Percentiles rank a stretch among this genome's conserved stretches.
Evolutionary conservation across 305 asterid genomes (phyloP).

Genomic region (Fraxinus nigra): DNA sequence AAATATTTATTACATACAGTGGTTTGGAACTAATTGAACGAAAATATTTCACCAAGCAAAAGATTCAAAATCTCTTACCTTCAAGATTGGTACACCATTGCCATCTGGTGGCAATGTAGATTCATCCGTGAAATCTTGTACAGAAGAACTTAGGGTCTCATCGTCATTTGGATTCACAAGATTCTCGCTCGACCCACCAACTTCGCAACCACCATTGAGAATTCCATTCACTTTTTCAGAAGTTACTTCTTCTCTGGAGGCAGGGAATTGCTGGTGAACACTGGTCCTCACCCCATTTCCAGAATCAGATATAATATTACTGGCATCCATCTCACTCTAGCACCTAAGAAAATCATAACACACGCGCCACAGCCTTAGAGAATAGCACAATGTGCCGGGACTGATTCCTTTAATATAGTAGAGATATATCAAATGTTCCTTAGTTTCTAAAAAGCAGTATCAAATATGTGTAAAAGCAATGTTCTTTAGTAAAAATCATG

Average conservation of each 20-base stretch:
- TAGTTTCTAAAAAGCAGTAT: not conserved
- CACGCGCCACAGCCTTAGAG: not conserved
- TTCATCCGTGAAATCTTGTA: not conserved
- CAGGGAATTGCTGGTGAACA: not conserved
- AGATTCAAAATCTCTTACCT: not conserved
- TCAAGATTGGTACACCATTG: not conserved
- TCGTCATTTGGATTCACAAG: not conserved
- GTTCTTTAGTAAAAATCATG: not conserved
- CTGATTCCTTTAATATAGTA: not conserved
- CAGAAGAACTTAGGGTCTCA: not conserved
- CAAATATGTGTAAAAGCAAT: not conserved
- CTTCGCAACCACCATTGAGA: not conserved
- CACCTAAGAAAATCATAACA: not conserved
- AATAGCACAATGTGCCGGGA: not conserved
- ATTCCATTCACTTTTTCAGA: not conserved
- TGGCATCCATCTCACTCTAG: slow-evolving; percentile 8
- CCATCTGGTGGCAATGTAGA: slow-evolving; percentile 1
- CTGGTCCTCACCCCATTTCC: not conserved
- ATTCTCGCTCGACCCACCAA: not conserved
- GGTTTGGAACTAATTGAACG: not conserved
- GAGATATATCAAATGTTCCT: not conserved
- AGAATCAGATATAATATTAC: not conserved
- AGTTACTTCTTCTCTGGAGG: not conserved
- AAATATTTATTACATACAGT: not conserved
- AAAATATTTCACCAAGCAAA: not conserved